These are phyloP conservation scores for Penicillium sp. DNA, from an alignment of 2,329 filamentous ascomycete species.

Conservation along the genomic window DNA sequence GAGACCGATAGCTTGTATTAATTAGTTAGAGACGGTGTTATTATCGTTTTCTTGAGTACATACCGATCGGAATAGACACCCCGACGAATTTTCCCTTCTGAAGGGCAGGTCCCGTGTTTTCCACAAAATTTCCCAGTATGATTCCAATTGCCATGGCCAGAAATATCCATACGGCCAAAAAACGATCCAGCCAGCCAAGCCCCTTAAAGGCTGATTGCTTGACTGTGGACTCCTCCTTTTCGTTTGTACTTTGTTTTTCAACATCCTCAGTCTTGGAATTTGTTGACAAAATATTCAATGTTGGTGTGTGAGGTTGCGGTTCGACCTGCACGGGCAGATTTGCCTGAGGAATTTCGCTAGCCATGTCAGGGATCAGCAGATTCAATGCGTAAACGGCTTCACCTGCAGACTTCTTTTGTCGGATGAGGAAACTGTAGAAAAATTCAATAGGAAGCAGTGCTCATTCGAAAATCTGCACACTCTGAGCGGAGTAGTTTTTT, in stretches of 20 bases:
- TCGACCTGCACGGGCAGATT: background rate
- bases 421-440: too few species aligned
- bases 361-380: background rate
- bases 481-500: background rate
- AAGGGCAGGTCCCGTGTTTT: conserved; percentile 58
- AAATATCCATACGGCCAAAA: conserved; percentile 70
- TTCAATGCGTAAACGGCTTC: background rate
- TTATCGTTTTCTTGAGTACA: conserved; percentile 17
- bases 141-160: conserved; percentile 75
- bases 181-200: conserved; percentile 61
- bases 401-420: too few species aligned
- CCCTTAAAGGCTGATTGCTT: conserved; percentile 42
- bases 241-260: conserved; percentile 8
- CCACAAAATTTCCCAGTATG: conserved; percentile 72
- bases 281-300: background rate
- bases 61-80: conserved; percentile 65
- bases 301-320: background rate
- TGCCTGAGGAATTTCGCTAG: conserved; percentile 1
- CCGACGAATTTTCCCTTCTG: conserved; percentile 71
- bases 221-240: background rate
- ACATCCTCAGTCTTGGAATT: conserved; percentile 1
- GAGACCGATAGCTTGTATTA: conserved; percentile 65
- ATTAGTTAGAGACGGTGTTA: background rate
- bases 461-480: background rate
- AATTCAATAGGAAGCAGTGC: background rate